These are phyloP conservation scores for Butyriboletus loyo DNA, from an alignment of 768 basidiomycete species.

Conservation along the genomic window DNA sequence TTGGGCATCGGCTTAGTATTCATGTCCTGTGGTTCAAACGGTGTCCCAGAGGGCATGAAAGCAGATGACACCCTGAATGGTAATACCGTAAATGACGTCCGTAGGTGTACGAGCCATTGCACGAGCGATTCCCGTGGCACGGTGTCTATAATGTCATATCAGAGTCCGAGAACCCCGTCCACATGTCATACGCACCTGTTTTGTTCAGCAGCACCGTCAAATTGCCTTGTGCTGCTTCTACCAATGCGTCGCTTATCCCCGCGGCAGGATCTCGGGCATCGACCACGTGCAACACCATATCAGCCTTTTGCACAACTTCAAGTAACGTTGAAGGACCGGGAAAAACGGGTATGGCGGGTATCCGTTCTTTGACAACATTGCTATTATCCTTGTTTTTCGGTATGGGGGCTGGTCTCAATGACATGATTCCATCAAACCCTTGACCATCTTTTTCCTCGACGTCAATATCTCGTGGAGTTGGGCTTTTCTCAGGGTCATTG, in stretches of 20 bases:
- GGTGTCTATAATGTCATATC: constrained; percentile 48
- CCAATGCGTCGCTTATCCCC: constrained; percentile 66
- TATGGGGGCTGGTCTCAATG: constrained; percentile 10
- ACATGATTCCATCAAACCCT: constrained; percentile 40
- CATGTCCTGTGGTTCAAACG: constrained; percentile 33
- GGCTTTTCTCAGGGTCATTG: constrained; percentile 25
- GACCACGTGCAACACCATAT: constrained; percentile 76
- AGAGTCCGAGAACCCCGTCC: not conserved
- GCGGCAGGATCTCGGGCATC: constrained; percentile 82
- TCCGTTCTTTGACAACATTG: not conserved
- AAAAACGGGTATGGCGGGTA: constrained; percentile 20
- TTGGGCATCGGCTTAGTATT: constrained; percentile 42
- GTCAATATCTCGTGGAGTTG: constrained; percentile 27
- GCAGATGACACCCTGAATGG: constrained; percentile 72
- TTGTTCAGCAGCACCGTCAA: constrained; percentile 80
- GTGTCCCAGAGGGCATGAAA: constrained; percentile 48
- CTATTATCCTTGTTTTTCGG: not conserved
- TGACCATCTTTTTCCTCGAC: constrained; percentile 29
- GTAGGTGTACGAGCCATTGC: constrained; percentile 64
- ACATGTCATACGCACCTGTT: constrained; percentile 56
- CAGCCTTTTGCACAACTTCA: constrained; percentile 65
- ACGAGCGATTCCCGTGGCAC: constrained; percentile 74
- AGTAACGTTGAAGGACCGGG: constrained; percentile 29
- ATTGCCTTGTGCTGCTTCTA: constrained; percentile 39
- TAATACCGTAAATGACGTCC: constrained; percentile 57